Percentiles rank a stretch among this genome's conserved stretches.
Evolutionary conservation across 352 stramenopile species (phyloP).

Genomic region (Nothophytophthora sp.): DNA sequence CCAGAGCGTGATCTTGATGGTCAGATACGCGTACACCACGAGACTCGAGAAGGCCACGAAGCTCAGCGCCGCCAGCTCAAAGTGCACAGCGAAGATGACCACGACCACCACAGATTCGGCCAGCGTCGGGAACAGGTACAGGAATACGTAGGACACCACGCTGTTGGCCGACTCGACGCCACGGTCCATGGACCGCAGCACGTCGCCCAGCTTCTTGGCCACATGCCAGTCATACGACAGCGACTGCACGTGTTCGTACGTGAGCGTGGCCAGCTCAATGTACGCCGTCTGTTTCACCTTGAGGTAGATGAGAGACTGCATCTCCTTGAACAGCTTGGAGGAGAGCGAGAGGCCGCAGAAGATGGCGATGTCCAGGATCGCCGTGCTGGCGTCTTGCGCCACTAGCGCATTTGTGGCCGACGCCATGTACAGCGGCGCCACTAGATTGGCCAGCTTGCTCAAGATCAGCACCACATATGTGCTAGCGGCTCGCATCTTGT

Average conservation of each 20-base stretch:
- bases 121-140: constrained; percentile 95
- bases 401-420: constrained; percentile 92
- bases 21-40: constrained; percentile 95
- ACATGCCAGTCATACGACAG: constrained; percentile 98
- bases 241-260: constrained; percentile 96
- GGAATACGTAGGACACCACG: constrained; percentile 97
- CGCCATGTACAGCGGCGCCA: constrained; percentile 93
- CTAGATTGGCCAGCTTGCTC: constrained; percentile 93
- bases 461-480: constrained; percentile 94
- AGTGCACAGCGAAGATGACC: constrained; percentile 92
- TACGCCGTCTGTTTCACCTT: constrained; percentile 98
- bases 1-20: constrained; percentile 97
- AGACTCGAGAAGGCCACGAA: constrained; percentile 96
- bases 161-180: constrained; percentile 92
- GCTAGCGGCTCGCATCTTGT: constrained; percentile 81
- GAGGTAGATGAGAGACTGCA: constrained; percentile 94
- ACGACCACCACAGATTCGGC: constrained; percentile 95
- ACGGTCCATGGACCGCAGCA: constrained; percentile 94
- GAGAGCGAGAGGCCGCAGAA: constrained; percentile 88
- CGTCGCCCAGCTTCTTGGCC: constrained; percentile 97
- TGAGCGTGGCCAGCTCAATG: constrained; percentile 95
- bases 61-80: constrained; percentile 91
- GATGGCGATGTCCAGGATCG: constrained; percentile 62
- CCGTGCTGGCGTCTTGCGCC: constrained; percentile 42
- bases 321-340: constrained; percentile 93